Conservation (phyloP, 1,139 yeast species). For the Nadsonia commutata region DNA sequence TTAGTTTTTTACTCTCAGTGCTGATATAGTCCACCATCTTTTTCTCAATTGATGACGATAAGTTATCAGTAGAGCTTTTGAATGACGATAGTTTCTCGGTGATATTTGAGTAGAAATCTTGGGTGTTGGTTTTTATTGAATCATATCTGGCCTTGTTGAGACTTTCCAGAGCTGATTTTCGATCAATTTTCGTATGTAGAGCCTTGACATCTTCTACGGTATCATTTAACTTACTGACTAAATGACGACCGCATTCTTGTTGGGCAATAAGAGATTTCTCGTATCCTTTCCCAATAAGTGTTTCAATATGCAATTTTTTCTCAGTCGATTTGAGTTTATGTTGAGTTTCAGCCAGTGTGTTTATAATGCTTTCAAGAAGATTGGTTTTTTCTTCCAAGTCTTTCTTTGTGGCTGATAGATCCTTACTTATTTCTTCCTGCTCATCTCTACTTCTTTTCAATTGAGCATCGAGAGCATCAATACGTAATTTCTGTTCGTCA, state of each 20-base stretch:
- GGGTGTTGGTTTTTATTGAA: background rate
- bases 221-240: background rate
- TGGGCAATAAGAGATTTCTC: background rate
- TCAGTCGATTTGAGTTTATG: background rate
- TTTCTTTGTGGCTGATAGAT: background rate
- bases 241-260: background rate
- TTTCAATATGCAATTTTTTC: background rate
- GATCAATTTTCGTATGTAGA: background rate
- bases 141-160: background rate
- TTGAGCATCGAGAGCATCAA: constrained; percentile 3
- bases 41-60: background rate
- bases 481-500: constrained; percentile 22
- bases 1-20: background rate
- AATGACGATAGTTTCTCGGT: background rate
- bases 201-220: background rate
- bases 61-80: background rate
- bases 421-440: background rate
- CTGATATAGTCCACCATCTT: background rate
- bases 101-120: background rate
- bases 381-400: background rate
- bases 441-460: background rate
- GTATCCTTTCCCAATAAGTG: background rate
- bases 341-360: background rate
- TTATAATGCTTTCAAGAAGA: background rate
- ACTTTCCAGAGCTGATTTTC: background rate